A percentile compares a stretch with the other conserved stretches of the same genome.
Evolutionary conservation across 768 basidiomycete species (phyloP).

Genomic region (Amanita rimosa): DNA sequence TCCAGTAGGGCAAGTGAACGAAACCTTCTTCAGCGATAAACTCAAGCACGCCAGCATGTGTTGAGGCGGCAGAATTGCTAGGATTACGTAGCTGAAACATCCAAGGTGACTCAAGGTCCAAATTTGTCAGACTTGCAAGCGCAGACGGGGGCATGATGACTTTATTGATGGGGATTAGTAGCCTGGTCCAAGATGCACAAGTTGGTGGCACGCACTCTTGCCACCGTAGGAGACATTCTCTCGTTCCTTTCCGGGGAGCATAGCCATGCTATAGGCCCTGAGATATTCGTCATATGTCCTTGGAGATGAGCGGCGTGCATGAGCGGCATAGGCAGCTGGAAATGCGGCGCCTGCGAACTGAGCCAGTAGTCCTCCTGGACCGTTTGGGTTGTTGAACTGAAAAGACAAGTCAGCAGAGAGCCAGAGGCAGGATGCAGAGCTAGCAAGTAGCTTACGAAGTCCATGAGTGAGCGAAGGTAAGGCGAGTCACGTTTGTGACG

Average conservation of each 20-base stretch:
- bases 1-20: constrained; percentile 96
- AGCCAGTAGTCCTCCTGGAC: constrained; percentile 50
- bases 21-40: constrained; percentile 97
- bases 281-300: constrained; percentile 85
- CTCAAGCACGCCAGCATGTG: constrained; percentile 95
- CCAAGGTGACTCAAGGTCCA: constrained; percentile 90
- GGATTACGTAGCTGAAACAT: constrained; percentile 96
- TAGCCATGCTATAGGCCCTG: constrained; percentile 91
- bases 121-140: constrained; percentile 72
- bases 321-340: constrained; percentile 35
- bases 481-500: constrained; percentile 14
- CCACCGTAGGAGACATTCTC: constrained; percentile 94
- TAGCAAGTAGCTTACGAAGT: constrained; percentile 26
- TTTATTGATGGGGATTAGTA: constrained; percentile 17
- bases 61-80: constrained; percentile 68
- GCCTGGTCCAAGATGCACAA: neutral
- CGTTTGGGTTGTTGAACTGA: constrained; percentile 34
- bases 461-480: constrained; percentile 19
- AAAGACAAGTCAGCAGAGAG: constrained; percentile 6
- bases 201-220: constrained; percentile 54
- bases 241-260: constrained; percentile 79
- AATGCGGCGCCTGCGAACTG: constrained; percentile 63
- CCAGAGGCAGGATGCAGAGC: neutral
- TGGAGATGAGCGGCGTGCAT: constrained; percentile 41
- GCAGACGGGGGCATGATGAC: constrained; percentile 98